These are phyloP conservation scores for Aspergillus proliferans DNA, from an alignment of 2,329 filamentous ascomycete genomes.

Conservation along the genomic window DNA sequence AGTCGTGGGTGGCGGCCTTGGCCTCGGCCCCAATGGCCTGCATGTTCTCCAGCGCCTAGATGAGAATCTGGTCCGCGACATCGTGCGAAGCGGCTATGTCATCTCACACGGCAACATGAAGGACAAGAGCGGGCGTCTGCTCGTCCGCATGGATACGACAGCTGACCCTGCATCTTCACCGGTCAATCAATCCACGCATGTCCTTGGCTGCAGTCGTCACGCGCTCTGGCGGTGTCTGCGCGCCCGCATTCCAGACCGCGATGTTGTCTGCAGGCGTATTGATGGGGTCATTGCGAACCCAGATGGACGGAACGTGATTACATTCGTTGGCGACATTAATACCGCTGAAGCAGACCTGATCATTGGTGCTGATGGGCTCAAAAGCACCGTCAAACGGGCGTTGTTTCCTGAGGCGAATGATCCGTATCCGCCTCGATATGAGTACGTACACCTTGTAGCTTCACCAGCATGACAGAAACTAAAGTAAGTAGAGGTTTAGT, in stretches of 20 bases:
- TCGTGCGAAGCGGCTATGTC: slow-evolving; percentile 30
- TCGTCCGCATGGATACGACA: slow-evolving; percentile 21
- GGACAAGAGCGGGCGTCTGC: slow-evolving; percentile 28
- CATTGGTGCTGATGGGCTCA: slow-evolving; percentile 39
- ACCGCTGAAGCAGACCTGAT: slow-evolving; percentile 35
- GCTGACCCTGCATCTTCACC: slow-evolving; percentile 19
- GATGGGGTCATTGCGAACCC: slow-evolving; percentile 18
- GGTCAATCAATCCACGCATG: slow-evolving; percentile 20
- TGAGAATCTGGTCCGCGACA: slow-evolving; percentile 25
- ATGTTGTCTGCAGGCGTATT: slow-evolving; percentile 30
- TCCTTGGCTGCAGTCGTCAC: slow-evolving; percentile 25
- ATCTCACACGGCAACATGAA: slow-evolving; percentile 27
- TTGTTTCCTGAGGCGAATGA: slow-evolving; percentile 32
- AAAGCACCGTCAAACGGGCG: slow-evolving; percentile 29
- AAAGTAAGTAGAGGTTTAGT: slow-evolving; percentile 29
- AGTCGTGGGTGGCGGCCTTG: slow-evolving; percentile 34
- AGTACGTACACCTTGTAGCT: slow-evolving; percentile 20
- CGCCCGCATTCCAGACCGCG: slow-evolving; percentile 26
- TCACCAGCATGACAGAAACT: not conserved
- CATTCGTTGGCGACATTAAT: slow-evolving; percentile 29
- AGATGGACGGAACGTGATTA: slow-evolving; percentile 20
- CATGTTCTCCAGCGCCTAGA: slow-evolving; percentile 34
- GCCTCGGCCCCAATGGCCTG: slow-evolving; percentile 36
- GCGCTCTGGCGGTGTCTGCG: slow-evolving; percentile 34
- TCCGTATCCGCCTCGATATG: slow-evolving; percentile 35